Evolutionary conservation across 257 asterid species (phyloP).

Genomic region (Henckelia pumila): DNA sequence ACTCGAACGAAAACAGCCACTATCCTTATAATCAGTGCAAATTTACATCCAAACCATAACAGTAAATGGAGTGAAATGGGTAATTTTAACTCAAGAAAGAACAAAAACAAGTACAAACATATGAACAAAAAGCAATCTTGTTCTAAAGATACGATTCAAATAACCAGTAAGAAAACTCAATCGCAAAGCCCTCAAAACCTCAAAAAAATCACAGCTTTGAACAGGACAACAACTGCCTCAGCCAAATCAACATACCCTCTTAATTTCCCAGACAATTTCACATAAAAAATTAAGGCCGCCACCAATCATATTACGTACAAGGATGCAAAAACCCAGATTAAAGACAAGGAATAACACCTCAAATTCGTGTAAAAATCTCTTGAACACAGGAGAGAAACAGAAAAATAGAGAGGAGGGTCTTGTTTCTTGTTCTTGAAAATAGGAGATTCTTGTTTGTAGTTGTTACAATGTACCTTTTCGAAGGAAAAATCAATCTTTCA

Average conservation of each 20-base stretch:
- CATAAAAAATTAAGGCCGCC: not conserved
- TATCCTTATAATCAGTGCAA: not conserved
- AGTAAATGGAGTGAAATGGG: not conserved
- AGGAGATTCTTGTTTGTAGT: no score
- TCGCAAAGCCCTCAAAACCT: not conserved
- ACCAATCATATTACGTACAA: not conserved
- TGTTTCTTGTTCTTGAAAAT: no score
- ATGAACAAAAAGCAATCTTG: not conserved
- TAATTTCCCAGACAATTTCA: not conserved
- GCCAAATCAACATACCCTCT: not conserved
- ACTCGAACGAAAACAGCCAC: constrained; percentile 6
- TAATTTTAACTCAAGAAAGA: not conserved
- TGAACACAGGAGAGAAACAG: no score
- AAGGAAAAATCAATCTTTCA: not conserved
- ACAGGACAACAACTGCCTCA: not conserved
- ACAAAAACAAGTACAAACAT: not conserved
- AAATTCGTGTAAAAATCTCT: not conserved
- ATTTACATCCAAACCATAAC: not conserved
- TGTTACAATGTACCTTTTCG: constrained; percentile 20
- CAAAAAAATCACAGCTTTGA: not conserved
- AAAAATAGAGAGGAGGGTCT: constrained; percentile 6
- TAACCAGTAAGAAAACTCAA: not conserved
- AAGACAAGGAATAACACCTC: not conserved
- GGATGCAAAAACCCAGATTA: constrained; percentile 14
- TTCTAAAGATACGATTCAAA: not conserved